These are phyloP conservation scores for Filobasidium wieringae DNA, from an alignment of 768 basidiomycete species.

Conservation along the genomic window DNA sequence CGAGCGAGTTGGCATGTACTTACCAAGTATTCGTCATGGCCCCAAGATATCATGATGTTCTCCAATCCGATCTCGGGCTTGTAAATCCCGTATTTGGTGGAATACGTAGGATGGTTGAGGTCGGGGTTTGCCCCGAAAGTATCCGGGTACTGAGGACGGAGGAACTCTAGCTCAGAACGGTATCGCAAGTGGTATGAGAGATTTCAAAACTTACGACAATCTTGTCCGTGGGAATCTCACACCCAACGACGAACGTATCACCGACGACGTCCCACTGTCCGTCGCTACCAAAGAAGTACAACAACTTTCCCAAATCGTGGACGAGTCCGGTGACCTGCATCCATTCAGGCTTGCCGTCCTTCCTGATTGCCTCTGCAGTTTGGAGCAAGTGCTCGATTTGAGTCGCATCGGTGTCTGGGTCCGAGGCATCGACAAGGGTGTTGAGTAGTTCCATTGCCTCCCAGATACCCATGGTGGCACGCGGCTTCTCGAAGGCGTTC, in stretches of 20 bases:
- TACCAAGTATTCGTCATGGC: conserved; percentile 91
- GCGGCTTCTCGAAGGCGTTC: conserved; percentile 54
- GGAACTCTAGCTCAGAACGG: background rate
- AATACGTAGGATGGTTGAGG: conserved; percentile 24
- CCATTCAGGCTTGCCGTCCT: conserved; percentile 38
- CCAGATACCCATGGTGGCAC: conserved; percentile 56
- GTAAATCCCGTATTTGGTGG: conserved; percentile 35
- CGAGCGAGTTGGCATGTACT: too few relatives aligned
- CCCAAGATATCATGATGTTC: conserved; percentile 55
- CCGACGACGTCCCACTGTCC: conserved; percentile 95
- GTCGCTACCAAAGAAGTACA: conserved; percentile 53
- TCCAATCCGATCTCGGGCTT: conserved; percentile 32
- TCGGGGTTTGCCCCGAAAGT: conserved; percentile 34
- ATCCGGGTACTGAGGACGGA: background rate
- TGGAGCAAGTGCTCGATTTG: conserved; percentile 82
- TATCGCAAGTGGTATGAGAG: conserved; percentile 7
- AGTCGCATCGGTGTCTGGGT: conserved; percentile 52
- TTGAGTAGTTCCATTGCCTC: conserved; percentile 51
- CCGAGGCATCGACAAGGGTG: conserved; percentile 77
- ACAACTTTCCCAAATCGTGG: conserved; percentile 79
- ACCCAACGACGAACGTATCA: conserved; percentile 71
- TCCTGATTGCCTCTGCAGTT: conserved; percentile 37
- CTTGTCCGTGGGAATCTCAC: conserved; percentile 65
- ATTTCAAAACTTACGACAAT: conserved; percentile 38
- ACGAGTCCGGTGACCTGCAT: conserved; percentile 60